A percentile compares a stretch with the other conserved stretches of the same genome.
Evolutionary conservation across 441 rosid species (phyloP).

Genomic region (Populus hybrid): DNA sequence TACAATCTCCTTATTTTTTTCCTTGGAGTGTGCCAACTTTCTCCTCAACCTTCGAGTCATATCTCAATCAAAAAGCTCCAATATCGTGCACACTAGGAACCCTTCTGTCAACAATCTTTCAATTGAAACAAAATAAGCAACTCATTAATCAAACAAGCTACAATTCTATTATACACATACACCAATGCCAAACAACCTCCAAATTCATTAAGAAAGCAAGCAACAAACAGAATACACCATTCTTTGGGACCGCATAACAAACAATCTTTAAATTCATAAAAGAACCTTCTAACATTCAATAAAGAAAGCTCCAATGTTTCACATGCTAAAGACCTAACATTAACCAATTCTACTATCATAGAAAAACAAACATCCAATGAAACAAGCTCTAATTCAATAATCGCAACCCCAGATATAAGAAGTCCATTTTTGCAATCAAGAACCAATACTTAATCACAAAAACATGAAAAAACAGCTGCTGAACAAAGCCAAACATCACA

Average conservation of each 20-base stretch:
- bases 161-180: conserved; percentile 3
- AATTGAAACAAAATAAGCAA: not conserved
- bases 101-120: conserved; percentile 11
- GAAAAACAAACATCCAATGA: not conserved
- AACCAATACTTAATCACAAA: not conserved
- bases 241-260: not conserved
- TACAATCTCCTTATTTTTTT: conserved; percentile 15
- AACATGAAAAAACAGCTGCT: not conserved
- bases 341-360: conserved; percentile 11
- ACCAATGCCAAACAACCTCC: conserved; percentile 6
- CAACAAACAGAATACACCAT: conserved; percentile 8
- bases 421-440: conserved; percentile 1
- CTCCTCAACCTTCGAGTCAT: conserved; percentile 32
- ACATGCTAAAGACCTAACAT: conserved; percentile 9
- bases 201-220: conserved; percentile 5
- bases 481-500: conserved; percentile 8
- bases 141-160: conserved; percentile 10
- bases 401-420: conserved; percentile 17
- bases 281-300: conserved; percentile 10
- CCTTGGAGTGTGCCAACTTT: conserved; percentile 22
- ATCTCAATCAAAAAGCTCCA: conserved; percentile 15
- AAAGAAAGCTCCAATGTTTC: conserved; percentile 11
- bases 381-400: conserved; percentile 18
- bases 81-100: conserved; percentile 2
- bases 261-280: conserved; percentile 4